Conservation (phyloP, 257 asterid species). For the Scutellaria galericulata region DNA sequence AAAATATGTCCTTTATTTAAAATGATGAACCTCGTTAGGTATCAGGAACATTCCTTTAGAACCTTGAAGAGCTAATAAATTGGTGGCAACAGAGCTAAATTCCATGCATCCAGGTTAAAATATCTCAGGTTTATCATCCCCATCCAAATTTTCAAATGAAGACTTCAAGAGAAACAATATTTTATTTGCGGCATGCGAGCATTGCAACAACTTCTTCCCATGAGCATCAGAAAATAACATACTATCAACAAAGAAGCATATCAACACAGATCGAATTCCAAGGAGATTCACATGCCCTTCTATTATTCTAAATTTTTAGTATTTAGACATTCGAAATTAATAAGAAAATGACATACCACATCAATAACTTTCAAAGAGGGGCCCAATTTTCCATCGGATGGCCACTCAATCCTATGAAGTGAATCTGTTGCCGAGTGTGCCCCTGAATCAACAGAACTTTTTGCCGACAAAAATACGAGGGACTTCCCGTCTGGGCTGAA, state of each 20-base stretch:
- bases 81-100: too few relatives aligned
- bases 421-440: conserved; percentile 85
- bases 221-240: neutral
- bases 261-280: too few relatives aligned
- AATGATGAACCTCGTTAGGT: too few relatives aligned
- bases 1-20: too few relatives aligned
- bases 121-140: too few relatives aligned
- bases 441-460: conserved; percentile 78
- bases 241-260: too few relatives aligned
- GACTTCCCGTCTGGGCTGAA: conserved; percentile 81
- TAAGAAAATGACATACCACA: conserved; percentile 59
- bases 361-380: conserved; percentile 55
- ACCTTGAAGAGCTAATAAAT: too few relatives aligned
- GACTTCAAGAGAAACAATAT: neutral
- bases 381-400: conserved; percentile 55
- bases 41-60: too few relatives aligned
- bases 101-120: too few relatives aligned
- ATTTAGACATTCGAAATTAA: conserved; percentile 1
- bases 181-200: neutral
- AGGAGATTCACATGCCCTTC: neutral
- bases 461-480: conserved; percentile 82
- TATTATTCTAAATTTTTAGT: neutral
- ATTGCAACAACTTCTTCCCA: neutral
- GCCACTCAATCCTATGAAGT: conserved; percentile 86
- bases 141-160: neutral